A percentile compares a stretch with the other conserved stretches of the same genome.
Evolutionary conservation across 192 early-diverging fungal genomes (phyloP).

Genomic region (Radiomyces spectabilis): DNA sequence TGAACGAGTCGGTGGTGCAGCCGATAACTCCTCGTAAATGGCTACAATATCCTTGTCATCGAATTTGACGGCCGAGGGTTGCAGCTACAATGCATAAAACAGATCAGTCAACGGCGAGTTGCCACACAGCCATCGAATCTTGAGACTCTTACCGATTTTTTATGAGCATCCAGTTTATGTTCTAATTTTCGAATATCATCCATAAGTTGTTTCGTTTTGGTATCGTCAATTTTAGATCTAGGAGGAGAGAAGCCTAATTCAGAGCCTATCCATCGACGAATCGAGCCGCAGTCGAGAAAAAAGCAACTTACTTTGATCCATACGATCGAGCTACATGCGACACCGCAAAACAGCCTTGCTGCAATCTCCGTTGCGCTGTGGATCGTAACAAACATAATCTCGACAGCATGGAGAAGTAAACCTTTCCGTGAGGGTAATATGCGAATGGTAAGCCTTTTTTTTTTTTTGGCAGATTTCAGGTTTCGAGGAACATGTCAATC

Average conservation of each 20-base stretch:
- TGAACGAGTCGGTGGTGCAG: not conserved
- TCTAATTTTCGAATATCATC: constrained; percentile 17
- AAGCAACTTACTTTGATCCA: not conserved
- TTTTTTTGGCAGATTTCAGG: no score
- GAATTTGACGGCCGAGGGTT: not conserved
- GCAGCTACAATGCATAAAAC: not conserved
- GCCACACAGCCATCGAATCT: no score
- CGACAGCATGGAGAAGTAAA: not conserved
- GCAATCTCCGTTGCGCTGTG: not conserved
- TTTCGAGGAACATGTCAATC: no score
- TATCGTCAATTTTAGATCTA: not conserved
- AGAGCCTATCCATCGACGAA: not conserved
- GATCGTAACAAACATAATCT: not conserved
- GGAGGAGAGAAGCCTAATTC: not conserved
- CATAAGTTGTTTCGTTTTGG: constrained; percentile 5
- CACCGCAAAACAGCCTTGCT: no score
- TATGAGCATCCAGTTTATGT: constrained; percentile 2
- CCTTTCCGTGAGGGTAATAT: no score
- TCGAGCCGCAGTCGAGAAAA: not conserved
- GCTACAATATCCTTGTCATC: constrained; percentile 2
- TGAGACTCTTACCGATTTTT: constrained; percentile 15
- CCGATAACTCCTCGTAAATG: constrained; percentile 10
- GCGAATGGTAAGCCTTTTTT: no score
- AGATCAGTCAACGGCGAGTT: no score
- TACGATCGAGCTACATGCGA: no score